Base-by-base conservation (phyloP, 768 basidiomycete species). In the Tylopilus sp. region DNA sequence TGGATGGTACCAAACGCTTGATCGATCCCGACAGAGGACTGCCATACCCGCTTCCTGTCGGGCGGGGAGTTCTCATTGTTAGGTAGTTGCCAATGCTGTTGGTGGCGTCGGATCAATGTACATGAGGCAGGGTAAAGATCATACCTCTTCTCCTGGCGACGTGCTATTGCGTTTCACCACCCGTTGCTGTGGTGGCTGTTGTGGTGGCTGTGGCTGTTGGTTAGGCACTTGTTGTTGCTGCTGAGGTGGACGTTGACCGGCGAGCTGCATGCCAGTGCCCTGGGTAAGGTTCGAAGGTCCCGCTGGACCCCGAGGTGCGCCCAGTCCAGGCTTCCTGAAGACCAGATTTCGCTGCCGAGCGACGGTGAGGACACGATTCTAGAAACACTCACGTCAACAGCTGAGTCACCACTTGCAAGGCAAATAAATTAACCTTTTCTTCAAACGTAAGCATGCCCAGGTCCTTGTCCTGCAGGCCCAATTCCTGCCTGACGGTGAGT, bases 111-210 rank as follows among this genome's bases (percentile, higher is more conserved):
- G n/a, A n/a, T n/a, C n/a, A n/a, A 75, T 72, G 12, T 78, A 44
- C 2, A 42, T 22, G 8, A 22, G 30, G n/a, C 45, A 49, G 17
- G 54, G n/a, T n/a, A 53, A 38, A 28, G 41, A 51, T 58, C 56
- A 57, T 58, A 84, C 83, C 62, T 84, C 84, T 68, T 84, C 84
- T 31, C 76, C 78, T 7, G 84, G 84, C 8, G 83, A 83, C 12
- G 81, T 84, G 63, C 82, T 85, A 57, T 71, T 82, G 57, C 84
- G 76, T 59, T 84, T 83, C 21, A 68, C 71, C 13, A 65, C 54
- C 21, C 64, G 70, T 17, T 65, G 59, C 11, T 54, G 54, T 14
- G 66, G 72, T 49, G 66, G 72, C 22, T n/a, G n/a, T n/a, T n/a
- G n/a, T 61, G 74, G 11, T 6, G 36, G 45, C 6, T 38, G 46